These are phyloP conservation scores for Talaromyces sp. DNA, from an alignment of 2,329 filamentous ascomycete species.

Conservation along the genomic window DNA sequence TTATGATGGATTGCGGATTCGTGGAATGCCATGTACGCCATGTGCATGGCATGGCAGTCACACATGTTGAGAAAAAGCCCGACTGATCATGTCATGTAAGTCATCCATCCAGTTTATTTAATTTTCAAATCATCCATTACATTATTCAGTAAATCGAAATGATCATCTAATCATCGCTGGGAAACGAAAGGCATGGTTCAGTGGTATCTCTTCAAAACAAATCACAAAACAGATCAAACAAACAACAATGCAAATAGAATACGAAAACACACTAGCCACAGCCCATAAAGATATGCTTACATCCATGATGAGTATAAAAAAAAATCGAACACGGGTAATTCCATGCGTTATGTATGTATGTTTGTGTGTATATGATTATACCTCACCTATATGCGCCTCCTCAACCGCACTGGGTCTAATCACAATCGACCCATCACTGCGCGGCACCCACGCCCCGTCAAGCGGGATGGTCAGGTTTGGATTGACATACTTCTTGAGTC, in stretches of 20 bases:
- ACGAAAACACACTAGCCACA: neutral
- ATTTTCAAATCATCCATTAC: neutral
- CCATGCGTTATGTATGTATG: neutral
- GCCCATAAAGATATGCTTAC: neutral
- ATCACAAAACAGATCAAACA: neutral
- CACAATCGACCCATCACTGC: constrained; percentile 21
- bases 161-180: constrained; percentile 1
- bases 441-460: constrained; percentile 45
- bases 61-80: neutral
- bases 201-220: neutral
- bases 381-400: constrained; percentile 5
- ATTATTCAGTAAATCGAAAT: neutral
- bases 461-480: constrained; percentile 46
- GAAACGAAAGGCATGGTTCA: constrained; percentile 1
- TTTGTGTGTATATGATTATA: neutral
- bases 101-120: neutral
- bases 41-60: neutral
- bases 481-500: constrained; percentile 47
- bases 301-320: neutral
- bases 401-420: constrained; percentile 12
- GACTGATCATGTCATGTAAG: neutral
- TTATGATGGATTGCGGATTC: neutral
- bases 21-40: neutral
- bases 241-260: neutral
- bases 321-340: neutral